Conservation (phyloP, 495 filamentous ascomycete species). For the Penicillium tannophilum region DNA sequence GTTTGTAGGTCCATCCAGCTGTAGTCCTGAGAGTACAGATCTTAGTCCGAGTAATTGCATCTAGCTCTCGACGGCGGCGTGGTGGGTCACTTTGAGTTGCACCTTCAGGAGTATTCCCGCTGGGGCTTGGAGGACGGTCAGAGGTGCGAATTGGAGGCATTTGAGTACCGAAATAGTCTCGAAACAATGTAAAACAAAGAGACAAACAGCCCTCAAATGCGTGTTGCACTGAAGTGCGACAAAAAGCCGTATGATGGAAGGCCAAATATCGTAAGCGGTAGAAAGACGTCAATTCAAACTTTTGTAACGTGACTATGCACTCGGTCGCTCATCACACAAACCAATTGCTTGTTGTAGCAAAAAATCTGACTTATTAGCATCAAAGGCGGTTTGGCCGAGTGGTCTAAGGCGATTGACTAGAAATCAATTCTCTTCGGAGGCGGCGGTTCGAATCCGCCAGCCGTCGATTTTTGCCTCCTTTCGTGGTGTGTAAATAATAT, state of each 20-base stretch:
- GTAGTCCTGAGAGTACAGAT: background rate
- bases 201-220: background rate
- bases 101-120: background rate
- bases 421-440: conserved; percentile 23
- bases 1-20: background rate
- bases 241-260: background rate
- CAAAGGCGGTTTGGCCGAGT: conserved; percentile 20
- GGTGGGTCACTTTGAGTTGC: background rate
- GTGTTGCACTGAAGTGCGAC: background rate
- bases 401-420: conserved; percentile 26
- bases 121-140: background rate
- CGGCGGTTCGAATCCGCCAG: conserved; percentile 17
- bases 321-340: no score
- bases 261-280: background rate
- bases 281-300: no score
- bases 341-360: no score
- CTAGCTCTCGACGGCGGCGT: background rate
- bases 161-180: background rate
- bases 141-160: background rate
- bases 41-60: background rate
- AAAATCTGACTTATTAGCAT: no score
- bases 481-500: background rate
- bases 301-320: no score
- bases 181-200: background rate
- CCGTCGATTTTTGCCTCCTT: conserved; percentile 7